Conservation (phyloP, 306 rosid species). For the Prinsepia uniflora region DNA sequence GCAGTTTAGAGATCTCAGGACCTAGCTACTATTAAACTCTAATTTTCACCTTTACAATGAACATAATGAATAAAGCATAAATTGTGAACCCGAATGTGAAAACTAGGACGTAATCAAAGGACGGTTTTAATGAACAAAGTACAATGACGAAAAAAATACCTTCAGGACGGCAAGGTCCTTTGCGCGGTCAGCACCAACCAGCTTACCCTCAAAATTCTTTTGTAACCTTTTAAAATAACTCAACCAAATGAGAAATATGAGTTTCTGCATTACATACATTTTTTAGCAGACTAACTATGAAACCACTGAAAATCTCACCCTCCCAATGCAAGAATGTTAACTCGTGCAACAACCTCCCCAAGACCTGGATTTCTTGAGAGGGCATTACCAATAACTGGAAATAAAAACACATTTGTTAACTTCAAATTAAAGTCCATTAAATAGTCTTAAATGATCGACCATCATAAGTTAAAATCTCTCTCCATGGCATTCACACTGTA, state of each 20-base stretch:
- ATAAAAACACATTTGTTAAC: conserved; percentile 25
- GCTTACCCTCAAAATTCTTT: conserved; percentile 87
- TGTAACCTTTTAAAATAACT: conserved; percentile 47
- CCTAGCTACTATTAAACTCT: background rate
- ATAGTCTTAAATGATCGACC: conserved; percentile 6
- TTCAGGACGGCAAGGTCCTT: conserved; percentile 96
- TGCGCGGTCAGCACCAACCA: conserved; percentile 90
- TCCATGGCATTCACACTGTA: background rate
- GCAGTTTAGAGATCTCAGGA: conserved; percentile 23
- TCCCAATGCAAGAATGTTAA: conserved; percentile 72
- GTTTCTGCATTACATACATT: background rate
- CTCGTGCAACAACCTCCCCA: conserved; percentile 90
- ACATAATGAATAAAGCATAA: too few species aligned
- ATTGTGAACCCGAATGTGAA: background rate
- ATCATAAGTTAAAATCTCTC: background rate
- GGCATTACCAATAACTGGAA: conserved; percentile 82
- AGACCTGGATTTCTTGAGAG: conserved; percentile 76
- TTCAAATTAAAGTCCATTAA: conserved; percentile 10
- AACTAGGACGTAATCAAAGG: background rate
- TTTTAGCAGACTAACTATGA: conserved; percentile 6
- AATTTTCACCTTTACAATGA: too few species aligned
- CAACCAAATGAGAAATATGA: conserved; percentile 23
- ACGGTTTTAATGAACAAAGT: background rate
- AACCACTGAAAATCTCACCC: conserved; percentile 58
- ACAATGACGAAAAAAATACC: conserved; percentile 34